These are phyloP conservation scores for Lobosporangium transversale DNA, from an alignment of 192 early-diverging fungal genomes.

Conservation along the genomic window DNA sequence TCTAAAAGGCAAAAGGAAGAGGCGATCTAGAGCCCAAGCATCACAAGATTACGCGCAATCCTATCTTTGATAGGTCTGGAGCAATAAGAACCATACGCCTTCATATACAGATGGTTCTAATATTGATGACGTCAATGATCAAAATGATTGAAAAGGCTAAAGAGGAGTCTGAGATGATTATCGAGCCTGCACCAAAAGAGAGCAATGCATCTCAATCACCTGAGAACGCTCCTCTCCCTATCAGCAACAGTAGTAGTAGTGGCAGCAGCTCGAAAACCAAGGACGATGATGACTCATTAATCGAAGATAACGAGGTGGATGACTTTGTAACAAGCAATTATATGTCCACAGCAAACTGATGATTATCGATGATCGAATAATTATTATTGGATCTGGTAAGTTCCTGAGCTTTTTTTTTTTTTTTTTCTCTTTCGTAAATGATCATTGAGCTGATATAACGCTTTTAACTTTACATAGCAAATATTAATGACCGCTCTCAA, in stretches of 20 bases:
- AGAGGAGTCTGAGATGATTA: conserved; percentile 8
- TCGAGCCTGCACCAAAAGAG: conserved; percentile 38
- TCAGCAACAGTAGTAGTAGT: conserved; percentile 34
- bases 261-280: conserved; percentile 2
- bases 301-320: conserved; percentile 50
- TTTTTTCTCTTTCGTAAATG: not conserved
- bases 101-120: not conserved
- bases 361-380: conserved; percentile 87
- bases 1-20: conserved; percentile 15
- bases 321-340: conserved; percentile 78
- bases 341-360: conserved; percentile 91
- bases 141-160: not conserved
- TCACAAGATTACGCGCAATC: conserved; percentile 3
- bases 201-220: too few species aligned
- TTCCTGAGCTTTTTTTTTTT: too few species aligned
- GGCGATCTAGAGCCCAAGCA: conserved; percentile 15
- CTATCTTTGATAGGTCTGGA: not conserved
- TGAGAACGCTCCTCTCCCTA: too few species aligned
- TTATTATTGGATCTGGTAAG: conserved; percentile 81
- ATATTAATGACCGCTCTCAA: conserved; percentile 94
- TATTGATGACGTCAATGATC: not conserved
- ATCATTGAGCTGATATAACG: too few species aligned
- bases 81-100: too few species aligned
- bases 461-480: conserved; percentile 60
- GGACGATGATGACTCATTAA: conserved; percentile 14